phyloP scores from a whole-genome alignment of 192 early-diverging fungal genomes.

The Backusella luteola region DNA sequence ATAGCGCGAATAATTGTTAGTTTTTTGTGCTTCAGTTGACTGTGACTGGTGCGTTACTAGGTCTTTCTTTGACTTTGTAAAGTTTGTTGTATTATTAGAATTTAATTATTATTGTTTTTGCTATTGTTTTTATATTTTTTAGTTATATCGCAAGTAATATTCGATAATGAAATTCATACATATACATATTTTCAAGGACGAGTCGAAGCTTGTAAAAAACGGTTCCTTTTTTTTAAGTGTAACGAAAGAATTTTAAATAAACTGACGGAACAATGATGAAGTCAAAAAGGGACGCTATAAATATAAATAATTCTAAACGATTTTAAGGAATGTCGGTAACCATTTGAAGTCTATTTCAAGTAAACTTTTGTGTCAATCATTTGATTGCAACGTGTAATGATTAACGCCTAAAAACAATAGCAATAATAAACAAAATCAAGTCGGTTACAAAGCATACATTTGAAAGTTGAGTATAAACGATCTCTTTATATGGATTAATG shows the following conservation, averaged over 20 bases:
- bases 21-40: no score
- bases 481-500: no score
- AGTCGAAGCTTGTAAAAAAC: neutral
- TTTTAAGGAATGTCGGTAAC: neutral
- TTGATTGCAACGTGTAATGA: neutral
- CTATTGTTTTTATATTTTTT: neutral
- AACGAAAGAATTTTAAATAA: neutral
- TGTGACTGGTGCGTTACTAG: no score
- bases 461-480: no score
- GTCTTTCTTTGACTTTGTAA: neutral
- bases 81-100: neutral
- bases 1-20: no score
- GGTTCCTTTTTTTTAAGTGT: slow-evolving; percentile 2
- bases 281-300: neutral
- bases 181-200: neutral
- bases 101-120: neutral
- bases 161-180: neutral
- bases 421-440: neutral
- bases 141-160: neutral
- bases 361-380: neutral
- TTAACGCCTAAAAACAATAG: neutral
- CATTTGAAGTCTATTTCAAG: neutral
- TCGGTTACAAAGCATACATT: no score
- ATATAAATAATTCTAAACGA: neutral
- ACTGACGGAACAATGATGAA: neutral